These are phyloP conservation scores for Colletotrichum godetiae DNA, from an alignment of 2,329 filamentous ascomycete species.

Conservation along the genomic window DNA sequence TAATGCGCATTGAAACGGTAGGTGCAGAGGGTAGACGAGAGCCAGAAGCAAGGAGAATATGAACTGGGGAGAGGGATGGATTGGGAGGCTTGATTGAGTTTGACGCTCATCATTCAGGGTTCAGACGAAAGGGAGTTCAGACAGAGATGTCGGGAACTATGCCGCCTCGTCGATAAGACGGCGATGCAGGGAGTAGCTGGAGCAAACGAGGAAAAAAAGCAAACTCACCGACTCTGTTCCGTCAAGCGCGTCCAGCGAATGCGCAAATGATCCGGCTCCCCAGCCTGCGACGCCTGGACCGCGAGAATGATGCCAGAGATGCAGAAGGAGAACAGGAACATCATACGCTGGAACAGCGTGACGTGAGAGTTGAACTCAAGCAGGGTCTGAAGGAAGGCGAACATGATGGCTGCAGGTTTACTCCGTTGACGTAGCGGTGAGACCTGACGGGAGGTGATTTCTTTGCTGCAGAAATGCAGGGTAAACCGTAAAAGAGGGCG, in stretches of 20 bases:
- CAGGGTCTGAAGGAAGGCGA: slow-evolving; percentile 18
- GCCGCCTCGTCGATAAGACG: not conserved
- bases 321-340: slow-evolving; percentile 37
- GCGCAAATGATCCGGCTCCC: slow-evolving; percentile 29
- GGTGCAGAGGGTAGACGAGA: slow-evolving; percentile 7
- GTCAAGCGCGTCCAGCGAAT: slow-evolving; percentile 37
- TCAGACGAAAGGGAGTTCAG: slow-evolving; percentile 19
- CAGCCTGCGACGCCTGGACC: slow-evolving; percentile 38
- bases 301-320: slow-evolving; percentile 38
- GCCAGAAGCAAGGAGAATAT: not conserved
- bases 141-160: slow-evolving; percentile 7
- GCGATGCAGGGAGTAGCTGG: too few relatives aligned
- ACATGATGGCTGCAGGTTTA: slow-evolving; percentile 10
- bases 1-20: slow-evolving; percentile 29
- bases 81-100: not conserved
- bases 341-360: slow-evolving; percentile 37
- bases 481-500: not conserved
- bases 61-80: not conserved
- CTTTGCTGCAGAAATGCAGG: not conserved
- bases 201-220: not conserved
- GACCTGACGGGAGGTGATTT: not conserved
- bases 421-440: slow-evolving; percentile 5
- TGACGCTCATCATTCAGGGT: not conserved
- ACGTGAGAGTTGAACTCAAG: slow-evolving; percentile 33
- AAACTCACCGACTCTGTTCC: slow-evolving; percentile 34